phyloP scores from a whole-genome alignment of 768 basidiomycete genomes.

The Leccinum aurantiacum region DNA sequence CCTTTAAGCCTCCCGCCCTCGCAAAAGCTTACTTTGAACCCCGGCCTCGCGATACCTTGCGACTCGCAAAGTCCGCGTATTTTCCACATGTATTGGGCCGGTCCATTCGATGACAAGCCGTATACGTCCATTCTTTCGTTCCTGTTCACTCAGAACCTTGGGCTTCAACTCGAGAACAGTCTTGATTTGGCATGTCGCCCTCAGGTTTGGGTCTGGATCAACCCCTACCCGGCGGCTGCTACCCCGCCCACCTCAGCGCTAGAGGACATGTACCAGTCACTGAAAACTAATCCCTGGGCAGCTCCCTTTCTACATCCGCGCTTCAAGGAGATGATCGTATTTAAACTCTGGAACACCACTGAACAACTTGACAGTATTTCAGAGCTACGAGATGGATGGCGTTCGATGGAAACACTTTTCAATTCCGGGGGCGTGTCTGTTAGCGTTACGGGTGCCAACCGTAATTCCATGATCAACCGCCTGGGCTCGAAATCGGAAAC shows the following conservation, averaged over 20 bases:
- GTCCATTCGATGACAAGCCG: constrained; percentile 95
- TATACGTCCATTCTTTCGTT: constrained; percentile 91
- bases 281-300: constrained; percentile 85
- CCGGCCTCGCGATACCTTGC: constrained; percentile 50
- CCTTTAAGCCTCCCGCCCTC: constrained; percentile 48
- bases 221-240: constrained; percentile 86
- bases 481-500: constrained; percentile 57
- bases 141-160: constrained; percentile 90
- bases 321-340: constrained; percentile 85
- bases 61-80: constrained; percentile 75
- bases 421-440: constrained; percentile 84
- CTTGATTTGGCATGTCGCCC: constrained; percentile 63
- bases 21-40: constrained; percentile 44
- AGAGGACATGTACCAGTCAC: constrained; percentile 76
- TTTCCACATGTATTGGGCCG: constrained; percentile 98
- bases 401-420: constrained; percentile 73
- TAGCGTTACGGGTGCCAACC: constrained; percentile 41
- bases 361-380: constrained; percentile 87
- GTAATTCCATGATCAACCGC: constrained; percentile 36
- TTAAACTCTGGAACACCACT: constrained; percentile 96
- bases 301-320: constrained; percentile 87
- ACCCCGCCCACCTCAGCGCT: constrained; percentile 78
- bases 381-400: constrained; percentile 89
- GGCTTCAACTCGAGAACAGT: constrained; percentile 55
- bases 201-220: constrained; percentile 96